phyloP scores from a whole-genome alignment of 1,139 yeast genomes.

The Hemisphaericaspora xylanilytica region DNA sequence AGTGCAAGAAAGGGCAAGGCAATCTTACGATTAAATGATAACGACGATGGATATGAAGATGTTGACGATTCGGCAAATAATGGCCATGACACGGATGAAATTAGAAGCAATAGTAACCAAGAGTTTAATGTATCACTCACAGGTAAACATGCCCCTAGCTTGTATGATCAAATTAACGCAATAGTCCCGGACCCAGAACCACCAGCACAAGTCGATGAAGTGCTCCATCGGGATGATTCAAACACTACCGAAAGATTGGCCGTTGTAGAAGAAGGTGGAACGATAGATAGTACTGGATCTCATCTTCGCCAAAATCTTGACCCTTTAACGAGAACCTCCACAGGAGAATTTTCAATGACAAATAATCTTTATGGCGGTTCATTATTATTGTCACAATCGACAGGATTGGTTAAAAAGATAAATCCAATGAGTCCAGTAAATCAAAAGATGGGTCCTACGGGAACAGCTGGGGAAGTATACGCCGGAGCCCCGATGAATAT shows the following conservation, averaged over 20 bases:
- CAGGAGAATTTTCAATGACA: constrained; percentile 28
- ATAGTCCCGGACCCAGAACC: constrained; percentile 1
- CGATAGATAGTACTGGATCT: constrained; percentile 4
- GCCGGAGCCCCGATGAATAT: background rate
- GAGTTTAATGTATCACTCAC: constrained; percentile 11
- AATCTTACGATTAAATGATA: constrained; percentile 37
- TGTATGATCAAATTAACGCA: constrained; percentile 15
- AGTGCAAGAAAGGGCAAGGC: constrained; percentile 43
- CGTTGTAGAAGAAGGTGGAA: constrained; percentile 9
- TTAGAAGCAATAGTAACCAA: constrained; percentile 7
- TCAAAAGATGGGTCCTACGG: background rate
- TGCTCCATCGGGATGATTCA: constrained; percentile 1
- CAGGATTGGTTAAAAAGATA: constrained; percentile 42
- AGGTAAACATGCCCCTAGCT: constrained; percentile 13
- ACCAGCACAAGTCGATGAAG: background rate
- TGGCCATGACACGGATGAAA: background rate
- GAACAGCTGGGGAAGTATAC: background rate
- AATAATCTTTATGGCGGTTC: constrained; percentile 45
- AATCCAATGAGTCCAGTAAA: constrained; percentile 19
- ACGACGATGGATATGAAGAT: constrained; percentile 34
- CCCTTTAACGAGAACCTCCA: constrained; percentile 21
- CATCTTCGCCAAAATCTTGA: constrained; percentile 4
- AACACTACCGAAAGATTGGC: constrained; percentile 7
- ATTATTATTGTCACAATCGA: constrained; percentile 43
- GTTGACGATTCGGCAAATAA: constrained; percentile 13